Conservation (phyloP, 1,284 basidiomycete genomes). For the Naganishia albida region DNA sequence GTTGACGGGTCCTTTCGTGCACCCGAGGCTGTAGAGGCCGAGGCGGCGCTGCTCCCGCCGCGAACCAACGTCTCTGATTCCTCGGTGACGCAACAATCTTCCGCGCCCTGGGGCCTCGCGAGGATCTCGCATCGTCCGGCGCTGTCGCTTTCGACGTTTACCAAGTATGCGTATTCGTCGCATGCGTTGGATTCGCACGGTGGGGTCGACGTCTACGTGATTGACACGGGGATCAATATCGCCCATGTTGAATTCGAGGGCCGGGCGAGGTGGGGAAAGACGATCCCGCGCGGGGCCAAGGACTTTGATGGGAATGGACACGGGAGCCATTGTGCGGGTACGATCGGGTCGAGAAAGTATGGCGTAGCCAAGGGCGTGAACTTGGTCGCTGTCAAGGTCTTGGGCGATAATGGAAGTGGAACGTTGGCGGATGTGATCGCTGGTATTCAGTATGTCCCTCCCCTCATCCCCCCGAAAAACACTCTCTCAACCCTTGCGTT, state of each 20-base stretch:
- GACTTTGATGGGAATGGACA: conserved; percentile 69
- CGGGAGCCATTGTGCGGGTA: conserved; percentile 72
- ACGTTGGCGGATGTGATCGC: conserved; percentile 91
- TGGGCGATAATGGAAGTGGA: conserved; percentile 90
- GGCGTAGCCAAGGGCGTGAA: conserved; percentile 95
- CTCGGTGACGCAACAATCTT: conserved; percentile 62
- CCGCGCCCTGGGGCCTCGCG: conserved; percentile 95
- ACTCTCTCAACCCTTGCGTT: background rate
- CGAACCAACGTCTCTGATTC: conserved; percentile 39
- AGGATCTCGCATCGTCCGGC: conserved; percentile 84
- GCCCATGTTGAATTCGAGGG: conserved; percentile 84
- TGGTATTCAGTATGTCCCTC: conserved; percentile 62
- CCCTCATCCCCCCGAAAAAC: background rate
- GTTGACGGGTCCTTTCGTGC: conserved; percentile 21
- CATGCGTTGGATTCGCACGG: conserved; percentile 59
- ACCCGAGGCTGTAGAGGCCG: background rate
- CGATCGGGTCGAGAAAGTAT: conserved; percentile 74
- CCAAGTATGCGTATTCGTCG: conserved; percentile 69
- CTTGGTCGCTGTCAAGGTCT: conserved; percentile 93
- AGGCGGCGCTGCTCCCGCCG: conserved; percentile 31
- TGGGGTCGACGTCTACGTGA: conserved; percentile 80
- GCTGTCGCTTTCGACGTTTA: conserved; percentile 82
- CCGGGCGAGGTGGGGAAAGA: conserved; percentile 79
- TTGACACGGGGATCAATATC: conserved; percentile 75
- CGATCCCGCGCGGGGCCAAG: conserved; percentile 72